phyloP scores from a whole-genome alignment of 805 yeast species.

The Tetrapisispora pingtungensis region DNA sequence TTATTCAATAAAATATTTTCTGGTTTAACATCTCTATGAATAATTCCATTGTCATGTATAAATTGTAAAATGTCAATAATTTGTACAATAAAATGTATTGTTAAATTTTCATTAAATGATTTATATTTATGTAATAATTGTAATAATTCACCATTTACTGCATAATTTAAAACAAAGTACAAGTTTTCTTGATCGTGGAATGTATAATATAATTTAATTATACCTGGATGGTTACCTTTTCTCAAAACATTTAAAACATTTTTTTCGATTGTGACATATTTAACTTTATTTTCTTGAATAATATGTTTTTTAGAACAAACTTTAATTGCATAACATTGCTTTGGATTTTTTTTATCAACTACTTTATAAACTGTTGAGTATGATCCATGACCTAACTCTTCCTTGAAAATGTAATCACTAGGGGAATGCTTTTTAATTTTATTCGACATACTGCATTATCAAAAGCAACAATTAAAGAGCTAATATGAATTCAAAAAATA shows the following conservation, averaged over 20 bases:
- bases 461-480: too few species aligned
- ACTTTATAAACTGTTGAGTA: conserved; percentile 91
- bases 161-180: conserved; percentile 88
- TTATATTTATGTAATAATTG: conserved; percentile 53
- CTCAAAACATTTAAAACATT: conserved; percentile 68
- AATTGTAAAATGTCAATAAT: conserved; percentile 83
- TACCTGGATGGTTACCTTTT: conserved; percentile 83
- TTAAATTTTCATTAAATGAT: conserved; percentile 61
- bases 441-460: conserved; percentile 1
- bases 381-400: conserved; percentile 78
- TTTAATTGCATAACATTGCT: conserved; percentile 71
- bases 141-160: conserved; percentile 89
- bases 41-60: conserved; percentile 81
- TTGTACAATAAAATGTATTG: conserved; percentile 76
- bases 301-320: conserved; percentile 87
- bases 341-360: conserved; percentile 46
- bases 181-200: conserved; percentile 85
- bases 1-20: conserved; percentile 80
- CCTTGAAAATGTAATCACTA: conserved; percentile 27
- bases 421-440: conserved; percentile 23
- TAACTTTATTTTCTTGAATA: conserved; percentile 86
- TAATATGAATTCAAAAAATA: too few species aligned
- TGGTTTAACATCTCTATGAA: conserved; percentile 91
- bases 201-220: conserved; percentile 83
- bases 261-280: conserved; percentile 92